Evolutionary conservation across 306 rosid species (phyloP), one percentile per base, ranked within the genome.

Genomic region (Dalbergia oliveri): DNA sequence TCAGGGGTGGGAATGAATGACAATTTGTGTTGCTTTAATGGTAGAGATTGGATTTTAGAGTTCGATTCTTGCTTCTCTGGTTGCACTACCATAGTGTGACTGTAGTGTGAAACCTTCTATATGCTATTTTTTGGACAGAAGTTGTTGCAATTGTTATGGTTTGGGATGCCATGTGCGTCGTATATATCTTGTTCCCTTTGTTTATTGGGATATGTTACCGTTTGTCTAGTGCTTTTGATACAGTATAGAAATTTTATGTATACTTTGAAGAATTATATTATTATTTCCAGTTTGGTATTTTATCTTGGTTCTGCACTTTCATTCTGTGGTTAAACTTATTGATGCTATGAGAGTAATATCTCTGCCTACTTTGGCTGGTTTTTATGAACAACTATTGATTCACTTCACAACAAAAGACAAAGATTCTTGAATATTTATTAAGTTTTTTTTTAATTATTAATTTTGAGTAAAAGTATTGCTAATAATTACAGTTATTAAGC

Each of bases 401-500:
- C 45, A 51, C 82, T 83, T 54, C 21, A 21, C 59, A 33, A 49
- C 31, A 18, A 54, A 70, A 63, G 43, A 69, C 53, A 51, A 31
- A 34, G 13, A 43, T 13, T 16, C 66, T 26, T 77, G 51, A 43
- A 26, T 53, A 50, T 66, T 45, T 57, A 26, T 69, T 41, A 41
- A 21, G 18, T 21, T 26, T 39, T 69, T 16, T 26, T 13, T 33
- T 9, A 16, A 26, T 26, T 68, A 43, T 37, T 72, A 63, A 39
- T 77, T 64, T 15, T 70, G 59, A 60, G 34, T 53, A 41, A 18
- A 57, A 64, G 47, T 12, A n/a, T 37, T 34, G 57, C 47, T 67
- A 56, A 39, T 41, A 11, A 43, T 34, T 41, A 43, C 56, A 70
- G 69, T 79, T 69, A 31, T 39, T 51, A 63, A 51, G 63, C 4